Evolutionary conservation across 495 filamentous ascomycete genomes (phyloP), one percentile per base, ranked within the genome.

Genomic region (Hypoxylon perforatum): DNA sequence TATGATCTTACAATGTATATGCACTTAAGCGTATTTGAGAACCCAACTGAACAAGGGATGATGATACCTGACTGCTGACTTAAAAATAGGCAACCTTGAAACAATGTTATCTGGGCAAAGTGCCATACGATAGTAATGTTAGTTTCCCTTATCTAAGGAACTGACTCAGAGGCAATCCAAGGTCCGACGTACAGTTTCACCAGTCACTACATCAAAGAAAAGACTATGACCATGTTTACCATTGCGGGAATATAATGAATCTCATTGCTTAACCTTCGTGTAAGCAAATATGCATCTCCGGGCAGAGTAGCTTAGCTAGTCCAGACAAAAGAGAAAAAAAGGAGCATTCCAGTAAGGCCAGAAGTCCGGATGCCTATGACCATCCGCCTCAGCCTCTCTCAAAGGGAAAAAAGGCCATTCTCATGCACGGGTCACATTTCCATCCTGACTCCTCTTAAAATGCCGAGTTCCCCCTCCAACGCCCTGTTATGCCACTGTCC

Each of bases 391-490:
- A 12, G 15, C 35, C 19, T 51, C 57, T 41, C 38, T 14, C 7
- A 33, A 33, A 10, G 8, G 50, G 28, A 45, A 51, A 57, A 38
- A 21, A 33, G 22, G 44, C 23, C 33, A 33, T 55, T 52, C 60
- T 57, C 54, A 53, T 69, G 30, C 61, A 56, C 48, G 48, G 50
- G 63, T 64, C 55, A 60, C 57, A 25, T 64, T 46, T 47, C 60
- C 66, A 39, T 52, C 65, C 41, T 51, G 55, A 69, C 56, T 64
- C 66, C 61, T 63, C 56, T 57, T 69, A 33, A 57, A 61, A 65
- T 65, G 66, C 66, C 61, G 9, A 47, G 15, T 22, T 46, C 44
- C 22, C 52, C 66, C 57, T 44, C 57, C 57, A 69, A 69, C 66
- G 66, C 66, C 61, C 52, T 60, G 50, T 53, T 48, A 65, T 65